A percentile compares a stretch with the other conserved stretches of the same genome.
Conservation (phyloP, 2,329 filamentous ascomycete genomes). For the Thelonectria blattea region DNA sequence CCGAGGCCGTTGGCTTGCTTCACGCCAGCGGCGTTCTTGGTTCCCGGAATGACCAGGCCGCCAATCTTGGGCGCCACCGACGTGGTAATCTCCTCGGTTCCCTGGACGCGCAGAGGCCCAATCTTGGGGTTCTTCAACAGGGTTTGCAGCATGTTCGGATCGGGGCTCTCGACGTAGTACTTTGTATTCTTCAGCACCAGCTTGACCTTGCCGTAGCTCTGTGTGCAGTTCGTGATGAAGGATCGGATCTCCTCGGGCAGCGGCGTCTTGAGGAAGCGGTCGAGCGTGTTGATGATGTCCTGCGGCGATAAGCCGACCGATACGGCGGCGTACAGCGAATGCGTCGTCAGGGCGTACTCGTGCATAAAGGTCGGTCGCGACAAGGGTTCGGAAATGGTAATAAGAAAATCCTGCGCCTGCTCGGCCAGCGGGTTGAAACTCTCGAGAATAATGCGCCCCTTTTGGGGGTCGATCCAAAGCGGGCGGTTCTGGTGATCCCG, state of each 20-base stretch:
- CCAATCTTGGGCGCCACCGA: slow-evolving; percentile 86
- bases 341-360: slow-evolving; percentile 89
- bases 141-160: slow-evolving; percentile 83
- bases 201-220: slow-evolving; percentile 94
- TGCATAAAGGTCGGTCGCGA: slow-evolving; percentile 90
- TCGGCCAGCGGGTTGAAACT: slow-evolving; percentile 89
- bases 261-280: slow-evolving; percentile 87
- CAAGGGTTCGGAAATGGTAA: slow-evolving; percentile 91
- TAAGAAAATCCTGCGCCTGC: slow-evolving; percentile 91
- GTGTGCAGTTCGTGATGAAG: slow-evolving; percentile 81
- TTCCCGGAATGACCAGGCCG: slow-evolving; percentile 90
- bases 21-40: slow-evolving; percentile 88
- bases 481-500: slow-evolving; percentile 88
- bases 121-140: slow-evolving; percentile 87
- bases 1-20: slow-evolving; percentile 67
- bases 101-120: slow-evolving; percentile 77
- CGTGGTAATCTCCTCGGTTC: slow-evolving; percentile 73
- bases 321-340: slow-evolving; percentile 94
- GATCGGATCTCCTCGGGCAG: slow-evolving; percentile 79
- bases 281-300: slow-evolving; percentile 89
- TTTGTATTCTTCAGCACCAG: slow-evolving; percentile 93
- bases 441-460: slow-evolving; percentile 88
- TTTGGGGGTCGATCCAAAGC: slow-evolving; percentile 89
- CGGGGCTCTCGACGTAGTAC: slow-evolving; percentile 91
- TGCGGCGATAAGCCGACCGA: slow-evolving; percentile 89